Percentiles rank a stretch among this genome's conserved stretches.
Evolutionary conservation across 495 filamentous ascomycete genomes (phyloP).

Genomic region (Aspergillus coremiiformis): DNA sequence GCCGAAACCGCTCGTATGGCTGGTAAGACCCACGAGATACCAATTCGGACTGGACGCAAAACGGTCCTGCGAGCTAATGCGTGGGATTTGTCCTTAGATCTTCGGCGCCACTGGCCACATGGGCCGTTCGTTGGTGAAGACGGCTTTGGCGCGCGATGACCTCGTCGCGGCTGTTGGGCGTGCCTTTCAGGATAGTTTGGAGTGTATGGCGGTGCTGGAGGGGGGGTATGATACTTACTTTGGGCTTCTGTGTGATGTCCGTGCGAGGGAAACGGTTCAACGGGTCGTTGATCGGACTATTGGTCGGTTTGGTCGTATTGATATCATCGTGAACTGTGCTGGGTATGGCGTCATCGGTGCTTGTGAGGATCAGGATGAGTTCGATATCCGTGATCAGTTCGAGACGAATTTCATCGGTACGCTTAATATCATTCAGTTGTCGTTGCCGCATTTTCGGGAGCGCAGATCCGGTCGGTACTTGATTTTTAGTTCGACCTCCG

Average conservation of each 20-base stretch:
- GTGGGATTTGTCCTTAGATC: slow-evolving; percentile 41
- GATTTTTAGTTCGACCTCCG: slow-evolving; percentile 87
- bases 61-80: not conserved
- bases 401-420: slow-evolving; percentile 96
- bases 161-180: slow-evolving; percentile 84
- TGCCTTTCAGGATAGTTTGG: slow-evolving; percentile 68
- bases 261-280: slow-evolving; percentile 69
- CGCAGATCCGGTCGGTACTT: slow-evolving; percentile 70
- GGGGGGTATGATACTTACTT: slow-evolving; percentile 55
- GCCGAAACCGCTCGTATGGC: slow-evolving; percentile 70
- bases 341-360: slow-evolving; percentile 91
- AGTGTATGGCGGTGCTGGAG: slow-evolving; percentile 54
- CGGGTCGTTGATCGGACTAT: slow-evolving; percentile 62
- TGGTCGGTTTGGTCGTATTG: slow-evolving; percentile 68
- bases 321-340: slow-evolving; percentile 86
- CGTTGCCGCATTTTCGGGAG: slow-evolving; percentile 78
- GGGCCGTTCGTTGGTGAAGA: slow-evolving; percentile 81
- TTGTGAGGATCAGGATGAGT: slow-evolving; percentile 94
- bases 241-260: slow-evolving; percentile 81
- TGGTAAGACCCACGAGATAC: slow-evolving; percentile 44
- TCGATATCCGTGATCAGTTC: slow-evolving; percentile 92
- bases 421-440: slow-evolving; percentile 85
- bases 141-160: slow-evolving; percentile 71
- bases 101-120: slow-evolving; percentile 96
- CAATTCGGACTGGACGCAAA: not conserved